Conservation (phyloP, 805 yeast genomes). For the Isabelozyma rhagii region DNA sequence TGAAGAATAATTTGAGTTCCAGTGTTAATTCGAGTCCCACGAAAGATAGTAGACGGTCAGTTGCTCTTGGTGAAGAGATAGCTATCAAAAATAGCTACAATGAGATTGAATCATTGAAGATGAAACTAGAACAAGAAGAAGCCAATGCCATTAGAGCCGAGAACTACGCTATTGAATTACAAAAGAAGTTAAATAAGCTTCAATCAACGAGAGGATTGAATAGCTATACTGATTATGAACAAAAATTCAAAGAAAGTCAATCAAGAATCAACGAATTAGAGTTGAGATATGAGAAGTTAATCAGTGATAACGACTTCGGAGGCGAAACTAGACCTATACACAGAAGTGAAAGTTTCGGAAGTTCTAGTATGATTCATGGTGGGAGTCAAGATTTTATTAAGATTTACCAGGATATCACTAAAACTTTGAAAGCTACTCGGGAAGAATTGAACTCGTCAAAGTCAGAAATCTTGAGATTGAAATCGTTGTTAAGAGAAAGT, state of each 20-base stretch:
- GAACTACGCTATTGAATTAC: conserved; percentile 42
- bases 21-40: not conserved
- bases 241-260: conserved; percentile 34
- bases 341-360: conserved; percentile 33
- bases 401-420: conserved; percentile 48
- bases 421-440: conserved; percentile 41
- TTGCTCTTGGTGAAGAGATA: conserved; percentile 31
- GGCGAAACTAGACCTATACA: conserved; percentile 10
- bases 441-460: conserved; percentile 41
- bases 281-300: conserved; percentile 17
- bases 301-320: conserved; percentile 3
- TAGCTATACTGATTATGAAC: conserved; percentile 32
- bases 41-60: conserved; percentile 22
- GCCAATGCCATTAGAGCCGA: conserved; percentile 51
- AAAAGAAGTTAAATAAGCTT: conserved; percentile 38
- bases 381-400: conserved; percentile 43
- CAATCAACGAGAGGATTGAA: conserved; percentile 39
- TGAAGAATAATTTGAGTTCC: not conserved
- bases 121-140: conserved; percentile 50
- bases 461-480: conserved; percentile 39
- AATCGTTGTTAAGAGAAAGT: conserved; percentile 38
- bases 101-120: conserved; percentile 49
- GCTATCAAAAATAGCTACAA: conserved; percentile 15
- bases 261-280: conserved; percentile 31
- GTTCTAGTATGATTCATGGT: not conserved